Evolutionary conservation across 225 moss, liverwort and hornwort species (phyloP), one percentile per base, ranked within the genome.

Genomic region (Thuidium tamariscinum): DNA sequence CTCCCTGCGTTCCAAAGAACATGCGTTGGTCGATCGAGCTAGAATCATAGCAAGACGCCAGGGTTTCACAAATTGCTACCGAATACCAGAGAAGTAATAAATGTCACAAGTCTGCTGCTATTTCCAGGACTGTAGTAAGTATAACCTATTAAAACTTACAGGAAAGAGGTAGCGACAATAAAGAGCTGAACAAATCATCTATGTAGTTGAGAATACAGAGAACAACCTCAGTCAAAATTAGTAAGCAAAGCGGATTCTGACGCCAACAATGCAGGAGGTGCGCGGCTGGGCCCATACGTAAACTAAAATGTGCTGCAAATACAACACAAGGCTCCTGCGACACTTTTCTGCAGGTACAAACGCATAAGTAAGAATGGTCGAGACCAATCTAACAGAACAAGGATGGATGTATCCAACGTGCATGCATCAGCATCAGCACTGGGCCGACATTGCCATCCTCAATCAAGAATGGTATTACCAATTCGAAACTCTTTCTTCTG

Each of bases 291-390:
- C 99, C 99, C 88, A 93, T 92, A 74, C 97, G 94, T 77, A 97
- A 93, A 93, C 92, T 95, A 88, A 89, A 93, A 86, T 99, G 96
- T 59, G 95, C 87, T 44, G 99, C 96, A 88, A 99, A 96, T 49
- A 96, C 95, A 83, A 99, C 89, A 91, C 97, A 99, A 81, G 99
- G 99, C 90, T 95, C 96, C 90, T 96, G 95, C 95, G 95, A 95
- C 84, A 87, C 86, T 86, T 86, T 93, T 89, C 99, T 99, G 95
- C 89, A 84, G 86, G 70, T 84, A 74, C 75, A 84, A 56, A 54
- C 64, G 22, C 75, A 80, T 65, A 59, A n/a, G 59, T 71, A 71
- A 86, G 56, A 89, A 70, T 67, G 51, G 72, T 75, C 68, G 63
- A 87, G 71, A 69, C 84, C 70, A 81, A 84, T 70, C 84, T 64